phyloP scores from a whole-genome alignment of 805 yeast species.

The Candida cerambycidarum region DNA sequence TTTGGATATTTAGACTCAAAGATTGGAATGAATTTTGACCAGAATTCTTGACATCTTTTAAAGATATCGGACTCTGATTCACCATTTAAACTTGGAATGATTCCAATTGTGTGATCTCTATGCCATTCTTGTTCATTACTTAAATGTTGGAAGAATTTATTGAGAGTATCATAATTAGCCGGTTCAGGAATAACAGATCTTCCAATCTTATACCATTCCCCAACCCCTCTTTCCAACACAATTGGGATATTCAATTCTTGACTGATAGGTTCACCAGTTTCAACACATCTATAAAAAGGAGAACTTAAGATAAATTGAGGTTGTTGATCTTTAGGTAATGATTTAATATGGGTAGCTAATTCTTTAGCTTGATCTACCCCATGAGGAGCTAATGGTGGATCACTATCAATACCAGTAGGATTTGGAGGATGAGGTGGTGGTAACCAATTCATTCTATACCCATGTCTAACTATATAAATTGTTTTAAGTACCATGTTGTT shows the following conservation, averaged over 20 bases:
- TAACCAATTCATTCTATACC: slow-evolving; percentile 85
- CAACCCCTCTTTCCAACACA: slow-evolving; percentile 75
- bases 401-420: slow-evolving; percentile 90
- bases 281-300: slow-evolving; percentile 88
- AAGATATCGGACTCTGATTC: slow-evolving; percentile 75
- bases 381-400: slow-evolving; percentile 83
- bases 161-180: slow-evolving; percentile 49
- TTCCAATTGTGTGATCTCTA: slow-evolving; percentile 52
- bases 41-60: slow-evolving; percentile 54
- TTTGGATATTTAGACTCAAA: slow-evolving; percentile 60
- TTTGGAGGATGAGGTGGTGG: slow-evolving; percentile 70
- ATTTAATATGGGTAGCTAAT: slow-evolving; percentile 56
- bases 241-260: slow-evolving; percentile 57
- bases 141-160: slow-evolving; percentile 52
- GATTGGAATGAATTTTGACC: slow-evolving; percentile 55
- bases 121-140: slow-evolving; percentile 34
- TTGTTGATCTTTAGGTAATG: slow-evolving; percentile 46
- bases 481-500: slow-evolving; percentile 38
- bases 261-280: slow-evolving; percentile 75
- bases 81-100: slow-evolving; percentile 64
- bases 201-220: slow-evolving; percentile 86
- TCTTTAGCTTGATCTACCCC: slow-evolving; percentile 88
- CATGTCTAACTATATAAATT: slow-evolving; percentile 80
- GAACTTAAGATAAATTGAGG: slow-evolving; percentile 75
- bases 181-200: slow-evolving; percentile 72